phyloP scores from a whole-genome alignment of 75 land plant species.

The Cupressus sempervirens region DNA sequence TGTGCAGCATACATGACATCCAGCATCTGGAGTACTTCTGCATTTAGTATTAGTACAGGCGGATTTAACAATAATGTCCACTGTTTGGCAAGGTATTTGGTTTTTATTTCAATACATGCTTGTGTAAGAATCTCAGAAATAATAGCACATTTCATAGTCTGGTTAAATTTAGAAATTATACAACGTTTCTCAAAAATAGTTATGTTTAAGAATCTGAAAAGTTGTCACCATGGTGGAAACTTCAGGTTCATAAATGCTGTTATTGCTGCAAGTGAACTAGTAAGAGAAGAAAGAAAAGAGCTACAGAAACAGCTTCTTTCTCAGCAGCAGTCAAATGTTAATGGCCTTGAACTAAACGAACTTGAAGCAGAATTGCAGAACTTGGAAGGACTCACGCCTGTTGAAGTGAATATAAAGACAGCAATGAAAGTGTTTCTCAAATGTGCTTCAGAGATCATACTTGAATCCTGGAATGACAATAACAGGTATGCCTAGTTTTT shows the following conservation, averaged over 20 bases:
- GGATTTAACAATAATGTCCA: slow-evolving; percentile 94
- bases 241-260: slow-evolving; percentile 90
- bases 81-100: slow-evolving; percentile 77
- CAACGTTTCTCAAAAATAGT: not conserved
- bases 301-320: slow-evolving; percentile 45
- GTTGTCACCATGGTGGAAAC: not conserved
- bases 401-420: slow-evolving; percentile 75
- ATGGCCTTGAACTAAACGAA: slow-evolving; percentile 29
- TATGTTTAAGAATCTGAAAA: not conserved
- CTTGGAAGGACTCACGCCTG: slow-evolving; percentile 38
- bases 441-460: slow-evolving; percentile 62
- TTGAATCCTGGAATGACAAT: slow-evolving; percentile 75
- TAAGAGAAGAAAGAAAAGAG: slow-evolving; percentile 72
- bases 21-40: slow-evolving; percentile 70
- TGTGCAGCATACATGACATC: slow-evolving; percentile 88
- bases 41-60: slow-evolving; percentile 72
- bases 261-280: slow-evolving; percentile 79
- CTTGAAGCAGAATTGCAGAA: slow-evolving; percentile 43
- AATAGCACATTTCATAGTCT: not conserved
- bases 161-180: not conserved
- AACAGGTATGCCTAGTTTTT: slow-evolving; percentile 69
- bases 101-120: not conserved
- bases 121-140: not conserved
- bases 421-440: slow-evolving; percentile 77
- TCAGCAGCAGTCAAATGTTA: slow-evolving; percentile 22